A percentile compares a stretch with the other conserved stretches of the same genome.
Evolutionary conservation across 371 early-diverging fungal genomes (phyloP).

Genomic region (Rhizopus sp.): DNA sequence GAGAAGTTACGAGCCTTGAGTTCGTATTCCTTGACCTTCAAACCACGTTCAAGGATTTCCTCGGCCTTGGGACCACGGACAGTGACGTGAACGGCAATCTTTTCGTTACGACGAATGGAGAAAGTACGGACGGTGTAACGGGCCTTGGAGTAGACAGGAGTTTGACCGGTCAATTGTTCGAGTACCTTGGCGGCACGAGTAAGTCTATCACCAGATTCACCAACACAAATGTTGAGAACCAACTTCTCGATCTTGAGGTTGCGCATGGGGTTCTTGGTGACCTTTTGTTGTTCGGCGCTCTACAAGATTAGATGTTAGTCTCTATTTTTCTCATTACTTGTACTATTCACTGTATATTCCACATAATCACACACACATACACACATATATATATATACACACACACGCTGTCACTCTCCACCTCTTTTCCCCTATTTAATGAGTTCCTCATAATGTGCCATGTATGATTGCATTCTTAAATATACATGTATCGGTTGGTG

Average conservation of each 20-base stretch:
- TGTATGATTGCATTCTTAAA: background rate
- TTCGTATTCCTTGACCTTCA: conserved; percentile 99
- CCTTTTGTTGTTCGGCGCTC: conserved; percentile 67
- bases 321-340: background rate
- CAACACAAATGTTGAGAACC: conserved; percentile 99
- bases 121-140: conserved; percentile 99
- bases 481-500: background rate
- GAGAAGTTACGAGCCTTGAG: conserved; percentile 96
- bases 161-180: conserved; percentile 99
- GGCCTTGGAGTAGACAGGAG: conserved; percentile 99
- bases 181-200: conserved; percentile 99
- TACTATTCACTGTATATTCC: background rate
- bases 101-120: conserved; percentile 99
- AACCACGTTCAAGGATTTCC: conserved; percentile 98
- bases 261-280: conserved; percentile 89
- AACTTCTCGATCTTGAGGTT: conserved; percentile 99
- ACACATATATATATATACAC: background rate
- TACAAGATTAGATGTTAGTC: conserved; percentile 24
- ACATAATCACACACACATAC: background rate
- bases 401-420: background rate
- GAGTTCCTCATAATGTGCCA: background rate
- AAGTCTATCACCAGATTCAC: conserved; percentile 98
- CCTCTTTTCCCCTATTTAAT: background rate
- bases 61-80: conserved; percentile 87
- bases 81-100: conserved; percentile 99